phyloP scores from a whole-genome alignment of 208 protist species.

The Trypanosomatidae sp. region DNA sequence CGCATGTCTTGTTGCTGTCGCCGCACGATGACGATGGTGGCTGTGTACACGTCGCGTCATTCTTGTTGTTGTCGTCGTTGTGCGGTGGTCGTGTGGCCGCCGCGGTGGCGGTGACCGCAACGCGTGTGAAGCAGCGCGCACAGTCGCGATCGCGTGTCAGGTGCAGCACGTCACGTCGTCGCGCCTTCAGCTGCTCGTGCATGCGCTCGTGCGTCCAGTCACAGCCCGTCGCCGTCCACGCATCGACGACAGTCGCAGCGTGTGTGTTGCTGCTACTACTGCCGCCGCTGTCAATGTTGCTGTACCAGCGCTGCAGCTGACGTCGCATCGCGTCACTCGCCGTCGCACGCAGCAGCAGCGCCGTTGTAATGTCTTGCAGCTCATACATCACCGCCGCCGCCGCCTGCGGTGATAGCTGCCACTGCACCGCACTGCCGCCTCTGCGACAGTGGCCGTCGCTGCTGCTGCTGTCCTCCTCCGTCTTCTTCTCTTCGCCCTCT shows the following conservation, averaged over 20 bases:
- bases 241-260: constrained; percentile 4
- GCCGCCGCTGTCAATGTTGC: not conserved
- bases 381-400: constrained; percentile 31
- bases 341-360: constrained; percentile 42
- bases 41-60: too few species aligned
- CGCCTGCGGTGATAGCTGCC: constrained; percentile 43
- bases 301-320: constrained; percentile 60
- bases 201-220: constrained; percentile 64
- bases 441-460: not conserved
- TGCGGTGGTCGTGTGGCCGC: too few species aligned
- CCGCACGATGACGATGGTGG: too few species aligned
- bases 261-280: not conserved
- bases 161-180: constrained; percentile 28
- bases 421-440: constrained; percentile 9
- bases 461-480: not conserved
- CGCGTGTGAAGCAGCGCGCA: too few species aligned
- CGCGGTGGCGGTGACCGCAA: not conserved
- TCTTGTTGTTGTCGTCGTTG: not conserved
- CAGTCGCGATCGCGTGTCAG: constrained; percentile 6
- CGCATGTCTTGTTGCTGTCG: too few species aligned
- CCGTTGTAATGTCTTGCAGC: constrained; percentile 67
- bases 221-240: constrained; percentile 55
- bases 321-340: constrained; percentile 36
- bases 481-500: not conserved
- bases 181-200: constrained; percentile 21